These are phyloP conservation scores for Pseudocercospora cruenta DNA, from an alignment of 2,329 filamentous ascomycete genomes.

Conservation along the genomic window DNA sequence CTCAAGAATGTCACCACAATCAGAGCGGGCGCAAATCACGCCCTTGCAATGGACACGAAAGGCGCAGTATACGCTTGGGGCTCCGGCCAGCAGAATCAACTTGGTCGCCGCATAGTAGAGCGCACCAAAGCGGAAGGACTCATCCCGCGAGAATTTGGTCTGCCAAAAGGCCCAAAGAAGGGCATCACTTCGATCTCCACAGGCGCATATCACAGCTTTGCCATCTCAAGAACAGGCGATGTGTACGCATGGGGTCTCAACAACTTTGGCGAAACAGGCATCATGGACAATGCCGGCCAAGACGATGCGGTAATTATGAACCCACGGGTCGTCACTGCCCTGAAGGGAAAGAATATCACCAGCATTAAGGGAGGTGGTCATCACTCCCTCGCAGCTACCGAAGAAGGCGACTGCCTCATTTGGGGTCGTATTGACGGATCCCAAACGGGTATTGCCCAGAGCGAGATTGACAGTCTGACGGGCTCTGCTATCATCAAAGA, in stretches of 20 bases:
- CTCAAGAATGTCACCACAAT: slow-evolving; percentile 69
- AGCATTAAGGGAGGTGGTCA: slow-evolving; percentile 74
- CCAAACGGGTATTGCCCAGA: slow-evolving; percentile 55
- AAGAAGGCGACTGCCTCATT: slow-evolving; percentile 58
- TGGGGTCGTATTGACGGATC: slow-evolving; percentile 65
- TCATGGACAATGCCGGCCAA: slow-evolving; percentile 64
- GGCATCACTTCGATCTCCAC: slow-evolving; percentile 65
- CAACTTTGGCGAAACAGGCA: slow-evolving; percentile 80
- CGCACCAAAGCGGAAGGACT: slow-evolving; percentile 59
- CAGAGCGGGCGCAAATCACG: slow-evolving; percentile 70
- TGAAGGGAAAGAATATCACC: slow-evolving; percentile 66
- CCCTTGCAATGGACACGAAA: slow-evolving; percentile 68
- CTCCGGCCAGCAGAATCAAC: slow-evolving; percentile 70
- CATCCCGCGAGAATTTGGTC: slow-evolving; percentile 60
- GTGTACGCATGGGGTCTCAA: slow-evolving; percentile 86
- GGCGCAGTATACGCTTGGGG: slow-evolving; percentile 73
- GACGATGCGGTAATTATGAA: slow-evolving; percentile 73
- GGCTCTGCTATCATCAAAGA: slow-evolving; percentile 64
- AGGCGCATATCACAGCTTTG: slow-evolving; percentile 82
- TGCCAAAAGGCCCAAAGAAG: slow-evolving; percentile 52
- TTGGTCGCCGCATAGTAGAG: slow-evolving; percentile 67
- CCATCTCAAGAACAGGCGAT: slow-evolving; percentile 67
- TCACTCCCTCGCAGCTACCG: slow-evolving; percentile 64
- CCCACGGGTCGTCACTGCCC: slow-evolving; percentile 67
- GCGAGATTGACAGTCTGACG: slow-evolving; percentile 56